Evolutionary conservation across 768 basidiomycete genomes (phyloP), one percentile per base, ranked within the genome.

Genomic region (Auriscalpium vulgare): DNA sequence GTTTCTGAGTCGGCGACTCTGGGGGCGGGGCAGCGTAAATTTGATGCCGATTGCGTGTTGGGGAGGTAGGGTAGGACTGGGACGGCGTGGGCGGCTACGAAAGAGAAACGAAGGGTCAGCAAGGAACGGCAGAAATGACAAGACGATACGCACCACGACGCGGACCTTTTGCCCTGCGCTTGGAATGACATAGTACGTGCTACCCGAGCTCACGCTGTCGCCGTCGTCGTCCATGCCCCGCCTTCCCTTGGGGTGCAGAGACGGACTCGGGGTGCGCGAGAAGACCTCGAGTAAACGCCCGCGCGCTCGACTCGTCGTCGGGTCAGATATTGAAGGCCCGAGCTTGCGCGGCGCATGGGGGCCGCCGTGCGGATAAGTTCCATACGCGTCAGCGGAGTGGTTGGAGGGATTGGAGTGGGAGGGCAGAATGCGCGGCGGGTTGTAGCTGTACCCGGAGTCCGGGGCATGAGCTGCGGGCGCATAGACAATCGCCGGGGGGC

Each of bases 121-220:
- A 21, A 47, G n/a, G 16, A 47, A 8, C 17, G 47, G 50, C 9
- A 10, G 34, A 36, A 40, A 19, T 7, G 23, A 7, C 13, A 43
- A 34, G 11, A n/a, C 63, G 56, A 48, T n/a, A 78, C 87, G 76
- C 70, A 88, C 87, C 63, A 88, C 76, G 59, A 87, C 77, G 66
- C 84, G 85, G 55, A 87, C 79, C 63, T 88, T 89, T 65, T 87
- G 85, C n/a, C 84, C 83, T 10, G 80, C 78, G 10, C 78, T 75
- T 4, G 85, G 85, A 43, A 87, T 75, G 60, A 88, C 80, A 65
- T 87, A 88, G 72, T 88, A 89, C 3, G 87, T 88, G 65, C 84
- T 81, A 19, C 79, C 84, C 5, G 85, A 85, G 38, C 78, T 78
- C 13, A 75, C 68, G 63, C 80, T 85, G 36, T 66, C 73, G 1